Evolutionary conservation across 169 alveolate genomes (phyloP).

Genomic region (Babesia sp.): DNA sequence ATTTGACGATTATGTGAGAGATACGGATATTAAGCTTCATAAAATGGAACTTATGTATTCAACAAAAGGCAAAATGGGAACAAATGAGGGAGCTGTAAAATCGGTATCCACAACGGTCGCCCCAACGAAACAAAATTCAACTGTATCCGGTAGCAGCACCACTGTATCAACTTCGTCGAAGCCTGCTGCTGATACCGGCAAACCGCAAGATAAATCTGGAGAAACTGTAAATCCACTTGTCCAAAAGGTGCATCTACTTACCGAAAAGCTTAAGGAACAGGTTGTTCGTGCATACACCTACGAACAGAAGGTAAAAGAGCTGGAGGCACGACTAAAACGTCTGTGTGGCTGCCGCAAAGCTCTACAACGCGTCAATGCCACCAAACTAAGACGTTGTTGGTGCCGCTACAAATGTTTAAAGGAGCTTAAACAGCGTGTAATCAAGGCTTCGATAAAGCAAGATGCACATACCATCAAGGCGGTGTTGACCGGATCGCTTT

Average conservation of each 20-base stretch:
- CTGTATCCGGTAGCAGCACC: background rate
- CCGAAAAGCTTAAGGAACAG: slow-evolving; percentile 48
- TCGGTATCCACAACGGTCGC: background rate
- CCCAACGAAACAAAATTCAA: background rate
- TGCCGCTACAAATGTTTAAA: slow-evolving; percentile 26
- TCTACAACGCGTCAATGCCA: slow-evolving; percentile 19
- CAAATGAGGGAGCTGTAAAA: background rate
- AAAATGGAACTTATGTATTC: slow-evolving; percentile 16
- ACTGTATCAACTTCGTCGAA: background rate
- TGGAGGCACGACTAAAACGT: background rate
- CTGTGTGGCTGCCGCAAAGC: slow-evolving; percentile 40
- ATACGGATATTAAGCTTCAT: slow-evolving; percentile 4
- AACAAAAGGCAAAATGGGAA: background rate
- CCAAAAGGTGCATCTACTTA: slow-evolving; percentile 31
- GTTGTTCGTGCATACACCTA: slow-evolving; percentile 33
- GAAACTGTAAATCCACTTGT: slow-evolving; percentile 1
- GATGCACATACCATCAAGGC: slow-evolving; percentile 5
- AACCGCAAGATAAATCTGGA: background rate
- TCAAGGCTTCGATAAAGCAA: slow-evolving; percentile 6
- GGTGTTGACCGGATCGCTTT: background rate
- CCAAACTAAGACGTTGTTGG: slow-evolving; percentile 37
- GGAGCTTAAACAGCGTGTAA: background rate
- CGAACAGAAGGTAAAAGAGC: slow-evolving; percentile 21
- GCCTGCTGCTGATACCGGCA: background rate
- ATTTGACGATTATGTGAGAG: slow-evolving; percentile 20